A percentile compares a stretch with the other conserved stretches of the same genome.
These are phyloP conservation scores for Silene coronaria DNA, from an alignment of 179 eudicot genomes.

Conservation along the genomic window DNA sequence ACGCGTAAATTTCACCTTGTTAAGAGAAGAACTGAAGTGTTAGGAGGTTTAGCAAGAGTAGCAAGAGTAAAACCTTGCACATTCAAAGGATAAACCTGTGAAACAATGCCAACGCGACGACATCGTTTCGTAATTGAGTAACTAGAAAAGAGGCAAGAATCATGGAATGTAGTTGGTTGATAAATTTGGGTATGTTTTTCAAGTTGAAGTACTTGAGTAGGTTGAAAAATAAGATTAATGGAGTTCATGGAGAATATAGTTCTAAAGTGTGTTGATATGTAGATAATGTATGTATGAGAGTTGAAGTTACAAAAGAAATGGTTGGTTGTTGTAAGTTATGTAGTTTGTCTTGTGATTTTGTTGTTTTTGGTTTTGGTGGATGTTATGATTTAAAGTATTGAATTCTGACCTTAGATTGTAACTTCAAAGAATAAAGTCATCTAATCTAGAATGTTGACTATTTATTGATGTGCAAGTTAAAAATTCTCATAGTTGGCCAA, in stretches of 20 bases:
- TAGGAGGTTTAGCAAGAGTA: slow-evolving; percentile 27
- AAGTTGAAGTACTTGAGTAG: slow-evolving; percentile 1
- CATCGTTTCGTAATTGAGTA: neutral
- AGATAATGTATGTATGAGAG: no score
- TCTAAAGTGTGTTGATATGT: neutral
- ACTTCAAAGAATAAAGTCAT: neutral
- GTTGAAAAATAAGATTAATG: slow-evolving; percentile 13
- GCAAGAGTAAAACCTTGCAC: slow-evolving; percentile 20
- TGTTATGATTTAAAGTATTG: neutral
- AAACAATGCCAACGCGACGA: neutral
- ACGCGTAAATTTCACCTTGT: slow-evolving; percentile 14
- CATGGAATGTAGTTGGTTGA: neutral
- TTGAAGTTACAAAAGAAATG: neutral
- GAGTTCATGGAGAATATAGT: slow-evolving; percentile 14
- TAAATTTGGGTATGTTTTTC: slow-evolving; percentile 3
- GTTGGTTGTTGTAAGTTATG: neutral
- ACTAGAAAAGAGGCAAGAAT: slow-evolving; percentile 7
- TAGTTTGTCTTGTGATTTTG: neutral
- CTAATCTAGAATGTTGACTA: neutral
- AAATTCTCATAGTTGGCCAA: no score
- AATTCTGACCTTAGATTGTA: neutral
- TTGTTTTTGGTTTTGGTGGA: slow-evolving; percentile 2
- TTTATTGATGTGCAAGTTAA: no score
- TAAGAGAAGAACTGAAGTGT: slow-evolving; percentile 15
- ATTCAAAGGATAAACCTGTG: slow-evolving; percentile 10